Base-by-base conservation (phyloP, 2,329 filamentous ascomycete genomes). In the Botrytis fragariae region DNA sequence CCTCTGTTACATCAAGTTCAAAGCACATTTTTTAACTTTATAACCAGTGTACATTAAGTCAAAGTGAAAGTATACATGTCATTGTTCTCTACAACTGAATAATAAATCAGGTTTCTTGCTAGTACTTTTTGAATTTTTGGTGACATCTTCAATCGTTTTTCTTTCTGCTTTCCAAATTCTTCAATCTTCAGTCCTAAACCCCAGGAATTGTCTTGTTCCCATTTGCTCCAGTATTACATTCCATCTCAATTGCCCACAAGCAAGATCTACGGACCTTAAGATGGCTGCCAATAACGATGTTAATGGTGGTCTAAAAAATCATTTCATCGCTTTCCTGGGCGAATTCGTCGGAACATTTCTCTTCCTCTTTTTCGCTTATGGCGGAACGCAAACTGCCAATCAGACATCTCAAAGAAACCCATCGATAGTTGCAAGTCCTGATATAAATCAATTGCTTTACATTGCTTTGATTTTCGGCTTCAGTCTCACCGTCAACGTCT, bases 401-500 rank as follows among this genome's bases (percentile, higher is more conserved):
- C 32, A 69, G 14, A 18, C 45, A 42, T 69, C 48, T 39, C 65
- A 42, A 42, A 7, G 3, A 14, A 54, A 20, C 14, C 4, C 57
- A 12, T 29, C 39, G 5, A n/a, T 87, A 37, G 22, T 37, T 32
- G 57, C 51, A 60, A 70, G 37, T 62, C 42, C 54, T 35, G 39
- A 22, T 45, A 16, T 35, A n/a, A 62, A 65, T 32, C 44, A 59
- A n/a, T 29, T 35, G 59, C 79, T 84, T 16, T 84, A 82, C 75
- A 77, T 77, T 60, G 73, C 76, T 14, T 48, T 81, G 5, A 77
- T 77, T 12, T 82, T 81, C 60, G 81, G 80, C 22, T 82, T 78
- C 74, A 78, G 73, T 3, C 81, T 88, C 64, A 84, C 84, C 32
- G 85, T 86, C 74, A 88, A 87, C 75, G 85, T 85, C 8, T 88